phyloP scores from a whole-genome alignment of 2,329 filamentous ascomycete species.

The Fusarium lyarnte region DNA sequence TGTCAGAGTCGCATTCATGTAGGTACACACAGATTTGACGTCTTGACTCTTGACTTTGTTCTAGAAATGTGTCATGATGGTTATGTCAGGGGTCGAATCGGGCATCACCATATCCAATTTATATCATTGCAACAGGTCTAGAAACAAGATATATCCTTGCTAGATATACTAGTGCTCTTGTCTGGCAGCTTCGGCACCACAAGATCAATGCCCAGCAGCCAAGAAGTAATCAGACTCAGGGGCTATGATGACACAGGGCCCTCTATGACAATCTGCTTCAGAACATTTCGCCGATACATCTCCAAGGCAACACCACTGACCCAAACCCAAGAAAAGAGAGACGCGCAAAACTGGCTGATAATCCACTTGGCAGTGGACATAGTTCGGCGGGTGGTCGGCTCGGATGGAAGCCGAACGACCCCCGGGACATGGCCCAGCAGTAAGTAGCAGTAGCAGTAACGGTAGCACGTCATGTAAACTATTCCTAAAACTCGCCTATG shows the following conservation, averaged over 20 bases:
- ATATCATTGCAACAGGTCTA: not conserved
- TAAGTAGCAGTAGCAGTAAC: not conserved
- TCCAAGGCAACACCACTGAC: not conserved
- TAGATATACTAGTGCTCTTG: not conserved
- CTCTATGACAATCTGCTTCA: not conserved
- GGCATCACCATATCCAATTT: slow-evolving; percentile 16
- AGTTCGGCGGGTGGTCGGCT: slow-evolving; percentile 35
- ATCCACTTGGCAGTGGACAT: slow-evolving; percentile 27
- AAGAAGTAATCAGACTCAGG: not conserved
- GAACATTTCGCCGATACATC: not conserved
- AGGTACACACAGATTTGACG: slow-evolving; percentile 13
- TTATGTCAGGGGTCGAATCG: not conserved
- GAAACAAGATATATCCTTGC: not conserved
- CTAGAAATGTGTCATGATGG: not conserved
- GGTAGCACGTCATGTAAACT: slow-evolving; percentile 40
- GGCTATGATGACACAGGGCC: not conserved
- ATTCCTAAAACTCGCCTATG: slow-evolving; percentile 13
- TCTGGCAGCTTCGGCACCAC: not conserved
- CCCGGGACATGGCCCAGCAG: slow-evolving; percentile 16
- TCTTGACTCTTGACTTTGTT: not conserved
- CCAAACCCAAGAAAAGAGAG: not conserved
- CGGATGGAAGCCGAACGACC: slow-evolving; percentile 38
- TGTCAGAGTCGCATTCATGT: slow-evolving; percentile 20
- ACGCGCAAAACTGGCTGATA: slow-evolving; percentile 22
- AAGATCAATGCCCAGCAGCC: not conserved